Percentiles rank a stretch among this genome's conserved stretches.
Evolutionary conservation across 169 alveolate genomes (phyloP).

Genomic region (Condylostoma magnum): DNA sequence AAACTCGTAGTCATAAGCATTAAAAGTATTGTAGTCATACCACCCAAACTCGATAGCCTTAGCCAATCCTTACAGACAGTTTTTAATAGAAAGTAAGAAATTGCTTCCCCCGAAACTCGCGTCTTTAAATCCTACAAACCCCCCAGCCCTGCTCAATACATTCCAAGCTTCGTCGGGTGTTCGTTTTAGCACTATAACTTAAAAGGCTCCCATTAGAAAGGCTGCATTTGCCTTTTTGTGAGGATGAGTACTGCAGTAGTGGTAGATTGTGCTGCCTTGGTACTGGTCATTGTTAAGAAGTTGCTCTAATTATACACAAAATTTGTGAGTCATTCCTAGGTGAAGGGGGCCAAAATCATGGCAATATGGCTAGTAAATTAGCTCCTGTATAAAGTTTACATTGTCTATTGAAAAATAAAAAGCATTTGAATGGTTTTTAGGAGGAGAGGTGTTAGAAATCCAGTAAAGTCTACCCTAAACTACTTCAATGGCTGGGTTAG

Average conservation of each 20-base stretch:
- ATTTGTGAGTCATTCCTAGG: conserved; percentile 80
- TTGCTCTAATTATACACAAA: conserved; percentile 65
- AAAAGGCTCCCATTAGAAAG: background rate
- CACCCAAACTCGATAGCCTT: conserved; percentile 76
- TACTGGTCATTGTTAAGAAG: conserved; percentile 33
- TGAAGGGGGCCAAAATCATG: conserved; percentile 93
- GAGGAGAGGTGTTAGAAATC: no score
- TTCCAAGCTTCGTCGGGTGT: no score
- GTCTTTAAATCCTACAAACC: conserved; percentile 46
- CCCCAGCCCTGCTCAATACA: no score
- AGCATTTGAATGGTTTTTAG: no score
- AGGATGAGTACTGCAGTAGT: background rate
- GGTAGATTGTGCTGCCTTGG: background rate
- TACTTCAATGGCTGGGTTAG: no score
- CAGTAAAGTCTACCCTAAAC: conserved; percentile 30
- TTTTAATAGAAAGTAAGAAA: conserved; percentile 50
- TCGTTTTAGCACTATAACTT: background rate
- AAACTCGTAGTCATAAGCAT: conserved; percentile 71
- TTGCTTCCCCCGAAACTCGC: conserved; percentile 69
- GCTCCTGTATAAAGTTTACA: conserved; percentile 45
- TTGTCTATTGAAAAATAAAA: background rate
- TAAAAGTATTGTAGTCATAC: conserved; percentile 72
- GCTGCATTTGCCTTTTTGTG: background rate
- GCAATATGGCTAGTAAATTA: conserved; percentile 89
- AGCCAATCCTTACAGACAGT: conserved; percentile 79